Percentiles rank a stretch among this genome's conserved stretches.
phyloP scores from a whole-genome alignment of 768 basidiomycete genomes.

The Scleroderma citrinum region DNA sequence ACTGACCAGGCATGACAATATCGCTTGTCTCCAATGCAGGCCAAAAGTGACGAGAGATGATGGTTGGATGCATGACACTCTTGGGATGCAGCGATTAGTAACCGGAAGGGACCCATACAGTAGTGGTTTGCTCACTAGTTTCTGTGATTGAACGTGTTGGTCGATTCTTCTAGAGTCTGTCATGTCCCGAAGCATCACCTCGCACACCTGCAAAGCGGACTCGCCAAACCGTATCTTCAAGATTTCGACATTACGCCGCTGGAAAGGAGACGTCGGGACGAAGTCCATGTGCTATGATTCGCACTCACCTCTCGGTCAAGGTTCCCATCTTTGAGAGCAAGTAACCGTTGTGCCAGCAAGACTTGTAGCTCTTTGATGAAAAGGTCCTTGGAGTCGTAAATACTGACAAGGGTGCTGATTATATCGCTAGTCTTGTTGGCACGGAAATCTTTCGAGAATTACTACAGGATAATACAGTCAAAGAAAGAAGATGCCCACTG shows the following conservation, averaged over 20 bases:
- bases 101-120: constrained; percentile 3
- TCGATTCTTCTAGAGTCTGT: constrained; percentile 90
- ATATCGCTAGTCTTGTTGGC: constrained; percentile 89
- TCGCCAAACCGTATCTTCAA: constrained; percentile 96
- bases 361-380: constrained; percentile 96
- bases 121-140: constrained; percentile 40
- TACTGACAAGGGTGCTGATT: constrained; percentile 93
- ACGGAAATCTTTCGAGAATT: constrained; percentile 63
- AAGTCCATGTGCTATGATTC: not conserved
- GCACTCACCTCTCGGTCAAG: constrained; percentile 55
- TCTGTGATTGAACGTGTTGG: constrained; percentile 76
- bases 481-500: constrained; percentile 40
- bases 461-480: not conserved
- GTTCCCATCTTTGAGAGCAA: constrained; percentile 76
- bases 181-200: constrained; percentile 98
- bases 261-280: not conserved
- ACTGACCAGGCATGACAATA: constrained; percentile 80
- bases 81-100: constrained; percentile 21
- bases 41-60: constrained; percentile 96
- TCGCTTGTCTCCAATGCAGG: constrained; percentile 71
- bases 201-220: constrained; percentile 86
- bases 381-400: constrained; percentile 94
- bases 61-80: constrained; percentile 78
- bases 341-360: constrained; percentile 78
- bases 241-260: constrained; percentile 92